A percentile compares a stretch with the other conserved stretches of the same genome.
phyloP scores from a whole-genome alignment of 257 asterid species.

The Marsdenia floribunda region DNA sequence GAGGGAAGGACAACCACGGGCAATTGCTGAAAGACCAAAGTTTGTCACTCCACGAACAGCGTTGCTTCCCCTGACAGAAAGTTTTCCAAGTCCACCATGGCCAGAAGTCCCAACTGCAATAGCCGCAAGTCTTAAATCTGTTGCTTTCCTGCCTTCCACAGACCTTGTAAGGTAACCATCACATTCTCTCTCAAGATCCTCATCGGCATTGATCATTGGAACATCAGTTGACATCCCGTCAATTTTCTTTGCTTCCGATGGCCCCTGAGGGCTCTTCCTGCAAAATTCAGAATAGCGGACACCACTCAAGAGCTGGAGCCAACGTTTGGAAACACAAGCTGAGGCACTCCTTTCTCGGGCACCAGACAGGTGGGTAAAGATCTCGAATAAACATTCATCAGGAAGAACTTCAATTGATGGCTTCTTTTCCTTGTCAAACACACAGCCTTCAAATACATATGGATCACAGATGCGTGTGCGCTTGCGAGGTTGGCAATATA shows the following conservation, averaged over 20 bases:
- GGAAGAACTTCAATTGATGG: slow-evolving; percentile 78
- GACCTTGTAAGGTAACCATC: slow-evolving; percentile 81
- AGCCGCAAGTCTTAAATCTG: slow-evolving; percentile 77
- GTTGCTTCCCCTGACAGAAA: slow-evolving; percentile 66
- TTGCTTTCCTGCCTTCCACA: slow-evolving; percentile 91
- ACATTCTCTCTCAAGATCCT: slow-evolving; percentile 55
- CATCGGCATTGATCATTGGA: slow-evolving; percentile 30
- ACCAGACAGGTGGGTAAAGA: slow-evolving; percentile 62
- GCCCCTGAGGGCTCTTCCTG: slow-evolving; percentile 24
- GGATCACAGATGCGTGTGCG: slow-evolving; percentile 60
- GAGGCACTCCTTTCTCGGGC: slow-evolving; percentile 67
- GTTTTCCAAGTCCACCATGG: slow-evolving; percentile 97
- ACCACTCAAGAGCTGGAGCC: slow-evolving; percentile 66
- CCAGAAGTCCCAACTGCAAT: slow-evolving; percentile 83
- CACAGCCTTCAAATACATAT: slow-evolving; percentile 22
- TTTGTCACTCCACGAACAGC: slow-evolving; percentile 53
- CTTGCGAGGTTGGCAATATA: slow-evolving; percentile 69
- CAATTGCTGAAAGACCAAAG: slow-evolving; percentile 65
- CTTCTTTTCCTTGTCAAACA: slow-evolving; percentile 30
- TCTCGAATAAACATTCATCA: slow-evolving; percentile 81
- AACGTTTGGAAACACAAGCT: slow-evolving; percentile 84
- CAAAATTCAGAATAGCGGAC: slow-evolving; percentile 51
- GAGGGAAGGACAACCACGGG: slow-evolving; percentile 85
- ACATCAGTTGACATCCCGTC: slow-evolving; percentile 15
- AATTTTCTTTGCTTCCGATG: slow-evolving; percentile 13